phyloP scores from a whole-genome alignment of 2,329 filamentous ascomycete species.

The Pseudofabraea citricarpa region DNA sequence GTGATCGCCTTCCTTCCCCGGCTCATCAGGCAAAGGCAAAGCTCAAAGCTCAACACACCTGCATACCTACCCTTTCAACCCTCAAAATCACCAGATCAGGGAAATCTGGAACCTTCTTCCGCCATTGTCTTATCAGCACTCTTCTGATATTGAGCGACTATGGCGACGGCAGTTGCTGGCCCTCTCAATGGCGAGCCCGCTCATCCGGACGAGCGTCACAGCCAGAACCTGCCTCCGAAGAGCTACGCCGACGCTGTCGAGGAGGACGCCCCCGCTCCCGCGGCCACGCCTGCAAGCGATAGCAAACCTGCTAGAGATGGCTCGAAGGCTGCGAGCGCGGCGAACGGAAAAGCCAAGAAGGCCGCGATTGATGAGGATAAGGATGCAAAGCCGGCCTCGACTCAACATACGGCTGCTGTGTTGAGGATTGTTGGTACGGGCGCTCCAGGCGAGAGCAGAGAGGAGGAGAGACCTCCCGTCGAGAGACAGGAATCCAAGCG shows the following conservation, averaged over 20 bases:
- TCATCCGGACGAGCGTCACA: slow-evolving; percentile 25
- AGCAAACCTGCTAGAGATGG: background rate
- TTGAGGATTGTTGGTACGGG: slow-evolving; percentile 22
- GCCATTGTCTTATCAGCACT: too few species aligned
- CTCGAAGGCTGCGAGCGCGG: background rate
- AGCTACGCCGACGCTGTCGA: slow-evolving; percentile 33
- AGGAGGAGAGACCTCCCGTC: slow-evolving; percentile 11
- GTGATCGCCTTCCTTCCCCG: too few species aligned
- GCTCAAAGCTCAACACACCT: too few species aligned
- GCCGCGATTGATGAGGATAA: background rate
- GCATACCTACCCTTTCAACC: too few species aligned
- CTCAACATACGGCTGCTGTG: slow-evolving; percentile 17
- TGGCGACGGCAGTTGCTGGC: background rate
- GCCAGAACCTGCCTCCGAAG: slow-evolving; percentile 30
- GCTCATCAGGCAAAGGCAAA: too few species aligned
- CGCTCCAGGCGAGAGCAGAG: slow-evolving; percentile 8
- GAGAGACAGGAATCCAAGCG: slow-evolving; percentile 20
- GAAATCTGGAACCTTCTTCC: too few species aligned
- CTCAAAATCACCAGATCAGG: too few species aligned
- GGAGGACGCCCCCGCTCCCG: slow-evolving; percentile 13
- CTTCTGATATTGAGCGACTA: too few species aligned
- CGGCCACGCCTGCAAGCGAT: too few species aligned
- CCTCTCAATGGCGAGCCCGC: slow-evolving; percentile 26
- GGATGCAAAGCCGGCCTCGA: background rate
- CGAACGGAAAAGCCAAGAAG: slow-evolving; percentile 4